phyloP scores from a whole-genome alignment of 1,139 yeast genomes.

The Blastobotrys aristatus region DNA sequence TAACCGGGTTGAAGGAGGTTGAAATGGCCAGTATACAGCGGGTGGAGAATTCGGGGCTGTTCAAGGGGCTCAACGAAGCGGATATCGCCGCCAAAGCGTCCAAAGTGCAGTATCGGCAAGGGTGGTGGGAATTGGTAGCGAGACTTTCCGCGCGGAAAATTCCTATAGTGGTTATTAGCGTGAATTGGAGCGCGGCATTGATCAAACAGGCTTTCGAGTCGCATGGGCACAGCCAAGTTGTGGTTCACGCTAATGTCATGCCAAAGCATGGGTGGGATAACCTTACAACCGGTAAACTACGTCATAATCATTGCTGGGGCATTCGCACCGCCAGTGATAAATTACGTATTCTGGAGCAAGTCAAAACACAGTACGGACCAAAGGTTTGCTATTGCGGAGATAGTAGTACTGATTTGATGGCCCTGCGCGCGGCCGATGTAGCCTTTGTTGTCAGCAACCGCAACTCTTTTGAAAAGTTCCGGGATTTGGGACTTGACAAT shows the following conservation, averaged over 20 bases:
- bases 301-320: background rate
- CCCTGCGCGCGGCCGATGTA: slow-evolving; percentile 45
- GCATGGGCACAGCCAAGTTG: slow-evolving; percentile 32
- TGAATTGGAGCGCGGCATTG: slow-evolving; percentile 58
- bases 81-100: slow-evolving; percentile 38
- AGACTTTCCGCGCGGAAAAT: slow-evolving; percentile 30
- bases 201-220: slow-evolving; percentile 41
- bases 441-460: slow-evolving; percentile 44
- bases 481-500: slow-evolving; percentile 15
- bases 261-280: slow-evolving; percentile 35
- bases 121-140: slow-evolving; percentile 41
- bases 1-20: slow-evolving; percentile 42
- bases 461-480: slow-evolving; percentile 15
- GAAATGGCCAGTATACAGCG: slow-evolving; percentile 51
- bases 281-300: slow-evolving; percentile 38
- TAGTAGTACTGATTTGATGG: slow-evolving; percentile 56
- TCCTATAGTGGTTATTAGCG: slow-evolving; percentile 50
- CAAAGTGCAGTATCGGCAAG: slow-evolving; percentile 41
- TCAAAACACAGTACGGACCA: background rate
- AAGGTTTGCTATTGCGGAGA: slow-evolving; percentile 53
- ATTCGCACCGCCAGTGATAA: slow-evolving; percentile 60
- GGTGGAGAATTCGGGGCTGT: slow-evolving; percentile 40
- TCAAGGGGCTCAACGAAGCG: slow-evolving; percentile 40
- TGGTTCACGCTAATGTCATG: slow-evolving; percentile 44
- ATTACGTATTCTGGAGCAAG: slow-evolving; percentile 18